Evolutionary conservation across 176 grass and related monocot species (phyloP).

Genomic region (Coix lacrymajobi): DNA sequence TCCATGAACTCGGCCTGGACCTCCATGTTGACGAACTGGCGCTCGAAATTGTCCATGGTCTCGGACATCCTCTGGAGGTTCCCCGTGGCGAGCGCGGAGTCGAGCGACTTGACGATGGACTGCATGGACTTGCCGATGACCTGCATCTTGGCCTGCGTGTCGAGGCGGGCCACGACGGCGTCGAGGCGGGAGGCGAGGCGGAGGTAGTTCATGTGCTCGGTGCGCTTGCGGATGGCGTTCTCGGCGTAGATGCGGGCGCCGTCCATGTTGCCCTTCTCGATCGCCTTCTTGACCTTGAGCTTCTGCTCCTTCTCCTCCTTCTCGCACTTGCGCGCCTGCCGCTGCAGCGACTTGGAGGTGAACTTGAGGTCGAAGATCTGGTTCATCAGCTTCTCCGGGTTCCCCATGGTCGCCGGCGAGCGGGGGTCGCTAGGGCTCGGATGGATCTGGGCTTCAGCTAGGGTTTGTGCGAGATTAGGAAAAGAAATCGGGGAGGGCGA

Average conservation of each 20-base stretch:
- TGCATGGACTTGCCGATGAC: conserved; percentile 90
- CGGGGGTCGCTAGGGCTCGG: background rate
- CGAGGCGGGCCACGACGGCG: conserved; percentile 89
- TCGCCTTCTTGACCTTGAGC: conserved; percentile 98
- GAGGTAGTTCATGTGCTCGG: conserved; percentile 97
- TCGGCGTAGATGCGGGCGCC: conserved; percentile 98
- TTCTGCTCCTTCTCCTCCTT: conserved; percentile 97
- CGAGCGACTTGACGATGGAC: conserved; percentile 80
- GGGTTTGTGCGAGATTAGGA: background rate
- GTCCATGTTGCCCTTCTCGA: conserved; percentile 95
- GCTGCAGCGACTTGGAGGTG: conserved; percentile 90
- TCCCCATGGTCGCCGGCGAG: conserved; percentile 54
- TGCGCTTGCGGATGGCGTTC: conserved; percentile 96
- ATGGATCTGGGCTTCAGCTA: background rate
- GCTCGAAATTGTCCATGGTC: conserved; percentile 91
- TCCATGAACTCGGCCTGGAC: conserved; percentile 99
- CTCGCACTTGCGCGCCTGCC: conserved; percentile 92
- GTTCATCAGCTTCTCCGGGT: conserved; percentile 94
- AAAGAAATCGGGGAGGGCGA: background rate
- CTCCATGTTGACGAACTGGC: conserved; percentile 97
- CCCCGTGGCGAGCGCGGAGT: conserved; percentile 62
- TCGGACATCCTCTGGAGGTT: conserved; percentile 99
- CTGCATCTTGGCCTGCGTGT: conserved; percentile 99
- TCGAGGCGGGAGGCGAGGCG: conserved; percentile 88
- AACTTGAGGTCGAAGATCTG: conserved; percentile 99